These are phyloP conservation scores for Pichia heedii DNA, from an alignment of 805 yeast species.

Conservation along the genomic window DNA sequence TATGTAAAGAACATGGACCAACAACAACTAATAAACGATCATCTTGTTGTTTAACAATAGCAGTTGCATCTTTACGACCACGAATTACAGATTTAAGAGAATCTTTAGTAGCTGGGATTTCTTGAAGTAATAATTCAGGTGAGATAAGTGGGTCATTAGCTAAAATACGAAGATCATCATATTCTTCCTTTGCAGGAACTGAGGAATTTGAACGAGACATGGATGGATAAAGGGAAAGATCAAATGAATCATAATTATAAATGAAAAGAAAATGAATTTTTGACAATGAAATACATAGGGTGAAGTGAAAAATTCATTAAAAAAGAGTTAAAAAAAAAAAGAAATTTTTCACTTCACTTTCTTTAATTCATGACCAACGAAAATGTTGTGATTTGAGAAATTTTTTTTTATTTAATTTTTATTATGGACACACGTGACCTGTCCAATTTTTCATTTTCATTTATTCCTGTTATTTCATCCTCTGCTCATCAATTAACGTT, in stretches of 20 bases:
- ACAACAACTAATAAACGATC: slow-evolving; percentile 83
- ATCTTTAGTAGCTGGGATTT: slow-evolving; percentile 55
- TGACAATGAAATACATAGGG: too few species aligned
- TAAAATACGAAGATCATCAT: slow-evolving; percentile 63
- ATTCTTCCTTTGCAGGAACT: slow-evolving; percentile 56
- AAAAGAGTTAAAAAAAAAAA: not conserved
- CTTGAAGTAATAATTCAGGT: slow-evolving; percentile 84
- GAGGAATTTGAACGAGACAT: slow-evolving; percentile 10
- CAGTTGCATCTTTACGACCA: slow-evolving; percentile 74
- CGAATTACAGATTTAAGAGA: slow-evolving; percentile 55
- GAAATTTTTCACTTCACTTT: too few species aligned
- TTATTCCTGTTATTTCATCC: too few species aligned
- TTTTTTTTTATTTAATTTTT: too few species aligned
- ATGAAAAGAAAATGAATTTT: not conserved
- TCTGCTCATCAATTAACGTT: too few species aligned
- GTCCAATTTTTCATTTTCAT: too few species aligned
- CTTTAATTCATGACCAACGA: too few species aligned
- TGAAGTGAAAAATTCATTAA: not conserved
- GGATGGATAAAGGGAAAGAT: not conserved
- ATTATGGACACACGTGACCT: too few species aligned
- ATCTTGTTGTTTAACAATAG: slow-evolving; percentile 63
- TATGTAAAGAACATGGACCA: slow-evolving; percentile 97
- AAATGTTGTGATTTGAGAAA: too few species aligned
- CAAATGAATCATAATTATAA: too few species aligned
- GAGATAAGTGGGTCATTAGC: slow-evolving; percentile 94